phyloP scores from a whole-genome alignment of 257 asterid genomes.

The Solanum sejunctum region DNA sequence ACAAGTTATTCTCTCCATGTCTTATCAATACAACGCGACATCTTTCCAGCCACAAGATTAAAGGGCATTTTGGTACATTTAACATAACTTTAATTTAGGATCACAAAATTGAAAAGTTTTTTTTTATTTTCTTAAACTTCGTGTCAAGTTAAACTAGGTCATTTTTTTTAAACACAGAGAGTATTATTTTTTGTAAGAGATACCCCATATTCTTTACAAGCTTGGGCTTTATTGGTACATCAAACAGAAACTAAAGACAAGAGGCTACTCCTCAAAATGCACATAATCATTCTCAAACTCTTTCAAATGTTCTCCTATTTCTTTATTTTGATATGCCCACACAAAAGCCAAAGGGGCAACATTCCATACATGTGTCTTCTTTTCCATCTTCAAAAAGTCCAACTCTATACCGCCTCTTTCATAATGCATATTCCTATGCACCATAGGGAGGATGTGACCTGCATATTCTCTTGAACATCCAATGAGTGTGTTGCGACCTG shows the following conservation, averaged over 20 bases:
- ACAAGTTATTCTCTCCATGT: no score
- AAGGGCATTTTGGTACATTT: no score
- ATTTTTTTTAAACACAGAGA: no score
- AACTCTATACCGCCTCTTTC: background rate
- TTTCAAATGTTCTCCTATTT: background rate
- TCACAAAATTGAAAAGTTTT: no score
- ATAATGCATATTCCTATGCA: background rate
- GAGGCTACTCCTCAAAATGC: background rate
- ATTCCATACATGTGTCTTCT: background rate
- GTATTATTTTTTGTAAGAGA: background rate
- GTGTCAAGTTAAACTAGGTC: no score
- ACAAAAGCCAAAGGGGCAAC: background rate
- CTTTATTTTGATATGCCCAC: background rate
- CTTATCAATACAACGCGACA: no score
- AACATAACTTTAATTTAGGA: no score
- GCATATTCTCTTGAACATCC: background rate
- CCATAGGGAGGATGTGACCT: no score
- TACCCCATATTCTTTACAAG: background rate
- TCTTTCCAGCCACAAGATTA: no score
- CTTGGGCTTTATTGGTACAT: background rate
- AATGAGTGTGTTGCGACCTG: background rate
- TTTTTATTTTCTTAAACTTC: no score
- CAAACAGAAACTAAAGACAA: background rate
- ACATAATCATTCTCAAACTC: background rate
- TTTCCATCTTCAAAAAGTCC: background rate